Evolutionary conservation across 1,139 yeast genomes (phyloP), one percentile per base, ranked within the genome.

Genomic region (Magnusiomyces starmeri): DNA sequence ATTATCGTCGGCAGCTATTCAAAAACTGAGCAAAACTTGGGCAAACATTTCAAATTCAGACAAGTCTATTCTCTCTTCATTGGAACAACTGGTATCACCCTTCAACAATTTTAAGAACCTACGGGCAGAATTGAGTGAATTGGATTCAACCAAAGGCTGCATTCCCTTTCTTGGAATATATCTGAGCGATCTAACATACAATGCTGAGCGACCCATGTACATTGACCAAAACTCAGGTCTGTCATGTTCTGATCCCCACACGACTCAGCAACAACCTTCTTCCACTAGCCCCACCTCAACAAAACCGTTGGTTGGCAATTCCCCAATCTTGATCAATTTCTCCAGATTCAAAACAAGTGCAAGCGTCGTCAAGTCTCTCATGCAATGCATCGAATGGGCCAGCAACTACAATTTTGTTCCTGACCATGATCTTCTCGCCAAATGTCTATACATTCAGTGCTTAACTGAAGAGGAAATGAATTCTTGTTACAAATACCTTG

Each of bases 121-220:
- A 55, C 74, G 97, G 58, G 67, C 74, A 22, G 78, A 84, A 54
- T 74, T 88, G 57, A 79, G 78, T 58, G 75, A 74, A 43, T 72
- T 83, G 56, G 78, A 78, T 52, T 88, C 89, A 14, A 29, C 57
- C 7, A 75, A 73, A 54, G 97, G 97, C 1, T 83, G 95, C 61
- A 81, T 90, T 49, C 97, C 97, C 25, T 90, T 89, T 65, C 79
- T 90, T 50, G 96, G 95, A 1, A 74, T 92, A 43, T 89, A 87
- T 62, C 68, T 92, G 49, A 83, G 90, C 2, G 97, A 92, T 66
- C 74, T 90, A 62, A 81, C 87, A 1, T 79, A 83, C 64, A 88
- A 88, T 65, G 81, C 89, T 3, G 94, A 87, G 62, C 75, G 89
- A 27, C 64, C 68, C 2, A 55, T 66, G 3, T 57, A 48, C 46